A percentile compares a stretch with the other conserved stretches of the same genome.
These are phyloP conservation scores for Xylaria sp. DNA, from an alignment of 2,329 filamentous ascomycete species.

Conservation along the genomic window DNA sequence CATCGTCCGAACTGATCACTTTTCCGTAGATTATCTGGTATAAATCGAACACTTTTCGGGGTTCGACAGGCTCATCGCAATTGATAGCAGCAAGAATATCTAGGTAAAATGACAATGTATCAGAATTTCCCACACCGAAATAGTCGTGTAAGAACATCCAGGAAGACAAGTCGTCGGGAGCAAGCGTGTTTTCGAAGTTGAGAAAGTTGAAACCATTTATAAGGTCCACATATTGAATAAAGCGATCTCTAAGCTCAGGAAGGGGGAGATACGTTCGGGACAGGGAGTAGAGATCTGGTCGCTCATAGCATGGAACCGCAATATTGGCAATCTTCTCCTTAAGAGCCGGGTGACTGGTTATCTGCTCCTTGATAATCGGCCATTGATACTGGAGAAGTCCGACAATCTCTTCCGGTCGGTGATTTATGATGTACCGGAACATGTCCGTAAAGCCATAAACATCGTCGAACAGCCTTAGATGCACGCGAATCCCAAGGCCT, in stretches of 20 bases:
- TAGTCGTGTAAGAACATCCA: constrained; percentile 15
- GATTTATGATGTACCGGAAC: constrained; percentile 10
- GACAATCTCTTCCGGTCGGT: constrained; percentile 8
- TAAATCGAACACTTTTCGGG: constrained; percentile 5
- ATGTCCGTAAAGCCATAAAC: constrained; percentile 5
- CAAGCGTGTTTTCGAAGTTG: constrained; percentile 12
- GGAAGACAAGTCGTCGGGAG: constrained; percentile 4
- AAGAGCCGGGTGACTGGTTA: neutral
- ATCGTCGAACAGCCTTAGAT: constrained; percentile 23
- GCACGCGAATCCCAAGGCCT: constrained; percentile 3
- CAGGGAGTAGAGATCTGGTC: constrained; percentile 2
- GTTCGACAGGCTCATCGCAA: neutral
- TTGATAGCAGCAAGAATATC: neutral
- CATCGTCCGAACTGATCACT: constrained; percentile 5
- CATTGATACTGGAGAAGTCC: constrained; percentile 16
- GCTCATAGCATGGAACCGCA: neutral
- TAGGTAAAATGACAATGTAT: constrained; percentile 9
- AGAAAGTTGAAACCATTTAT: constrained; percentile 1
- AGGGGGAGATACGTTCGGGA: constrained; percentile 15
- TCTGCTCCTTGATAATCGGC: neutral
- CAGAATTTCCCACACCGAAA: constrained; percentile 2
- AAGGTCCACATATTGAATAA: constrained; percentile 1
- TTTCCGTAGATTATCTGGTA: constrained; percentile 14
- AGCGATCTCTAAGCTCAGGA: constrained; percentile 5
- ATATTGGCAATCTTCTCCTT: constrained; percentile 10